A percentile compares a stretch with the other conserved stretches of the same genome.
phyloP scores from a whole-genome alignment of 2,329 filamentous ascomycete genomes.

The Pseudogymnoascus sp. region DNA sequence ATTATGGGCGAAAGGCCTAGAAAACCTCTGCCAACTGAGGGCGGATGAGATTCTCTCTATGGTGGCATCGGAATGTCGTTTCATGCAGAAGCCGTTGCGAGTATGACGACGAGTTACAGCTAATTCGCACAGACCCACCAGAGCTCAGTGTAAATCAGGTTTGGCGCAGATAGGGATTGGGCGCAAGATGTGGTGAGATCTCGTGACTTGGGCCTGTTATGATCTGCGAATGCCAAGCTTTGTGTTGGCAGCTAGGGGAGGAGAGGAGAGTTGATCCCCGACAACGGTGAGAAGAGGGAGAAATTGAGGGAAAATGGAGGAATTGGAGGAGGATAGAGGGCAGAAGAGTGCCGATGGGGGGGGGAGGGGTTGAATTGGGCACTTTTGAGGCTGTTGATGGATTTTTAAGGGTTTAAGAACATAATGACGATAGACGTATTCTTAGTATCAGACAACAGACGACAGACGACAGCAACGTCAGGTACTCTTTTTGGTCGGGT shows the following conservation, averaged over 20 bases:
- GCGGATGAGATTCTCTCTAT: slow-evolving; percentile 23
- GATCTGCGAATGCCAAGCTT: slow-evolving; percentile 4
- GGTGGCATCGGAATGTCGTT: slow-evolving; percentile 4
- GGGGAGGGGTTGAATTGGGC: neutral
- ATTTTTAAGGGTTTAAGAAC: slow-evolving; percentile 2
- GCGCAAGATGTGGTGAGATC: neutral
- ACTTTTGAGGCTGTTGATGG: slow-evolving; percentile 9
- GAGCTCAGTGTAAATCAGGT: slow-evolving; percentile 9
- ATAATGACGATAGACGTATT: neutral
- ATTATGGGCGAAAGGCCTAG: slow-evolving; percentile 17
- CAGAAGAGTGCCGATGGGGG: neutral
- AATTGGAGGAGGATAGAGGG: neutral
- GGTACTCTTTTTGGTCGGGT: neutral
- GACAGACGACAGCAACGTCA: neutral
- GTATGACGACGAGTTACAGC: slow-evolving; percentile 4
- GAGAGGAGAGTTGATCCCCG: neutral
- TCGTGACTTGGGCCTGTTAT: slow-evolving; percentile 6
- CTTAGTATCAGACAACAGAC: neutral
- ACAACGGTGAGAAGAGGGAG: neutral
- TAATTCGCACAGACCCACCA: slow-evolving; percentile 7
- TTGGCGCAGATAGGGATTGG: slow-evolving; percentile 1
- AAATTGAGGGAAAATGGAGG: neutral
- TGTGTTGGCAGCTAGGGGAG: neutral
- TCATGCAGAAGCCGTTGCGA: neutral
- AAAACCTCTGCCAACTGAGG: slow-evolving; percentile 28